A percentile compares a stretch with the other conserved stretches of the same genome.
Conservation (phyloP, 768 basidiomycete genomes). For the Mycena maculata region DNA sequence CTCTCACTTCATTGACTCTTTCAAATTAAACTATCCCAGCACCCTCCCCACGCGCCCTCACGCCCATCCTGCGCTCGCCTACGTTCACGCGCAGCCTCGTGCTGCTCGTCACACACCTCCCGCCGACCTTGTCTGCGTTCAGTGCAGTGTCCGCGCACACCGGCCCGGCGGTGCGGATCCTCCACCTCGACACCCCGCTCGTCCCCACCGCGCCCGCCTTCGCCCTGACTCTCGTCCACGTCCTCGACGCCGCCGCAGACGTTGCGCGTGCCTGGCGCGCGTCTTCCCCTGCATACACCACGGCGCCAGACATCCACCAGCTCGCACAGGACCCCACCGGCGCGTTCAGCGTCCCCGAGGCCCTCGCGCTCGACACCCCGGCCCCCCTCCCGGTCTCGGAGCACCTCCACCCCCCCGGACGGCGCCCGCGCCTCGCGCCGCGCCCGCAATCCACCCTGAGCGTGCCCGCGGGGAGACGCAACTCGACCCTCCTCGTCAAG, state of each 20-base stretch:
- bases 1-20: neutral
- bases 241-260: constrained; percentile 55
- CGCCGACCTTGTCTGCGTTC: constrained; percentile 42
- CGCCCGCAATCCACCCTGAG: neutral
- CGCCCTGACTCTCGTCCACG: constrained; percentile 53
- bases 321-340: constrained; percentile 47
- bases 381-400: neutral
- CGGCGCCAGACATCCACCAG: constrained; percentile 41
- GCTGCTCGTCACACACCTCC: constrained; percentile 55
- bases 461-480: neutral
- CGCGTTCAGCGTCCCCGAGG: constrained; percentile 47
- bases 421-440: neutral
- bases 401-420: constrained; percentile 17
- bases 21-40: constrained; percentile 36
- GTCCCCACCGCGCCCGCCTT: constrained; percentile 47
- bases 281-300: constrained; percentile 11
- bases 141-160: constrained; percentile 22
- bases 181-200: constrained; percentile 49
- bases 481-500: neutral
- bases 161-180: constrained; percentile 44
- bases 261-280: constrained; percentile 48
- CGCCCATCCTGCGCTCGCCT: constrained; percentile 49
- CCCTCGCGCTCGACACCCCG: constrained; percentile 17
- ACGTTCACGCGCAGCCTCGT: constrained; percentile 49
- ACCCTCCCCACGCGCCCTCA: constrained; percentile 48